These are phyloP conservation scores for Phytophthora lateralis DNA, from an alignment of 352 stramenopile species.

Conservation along the genomic window DNA sequence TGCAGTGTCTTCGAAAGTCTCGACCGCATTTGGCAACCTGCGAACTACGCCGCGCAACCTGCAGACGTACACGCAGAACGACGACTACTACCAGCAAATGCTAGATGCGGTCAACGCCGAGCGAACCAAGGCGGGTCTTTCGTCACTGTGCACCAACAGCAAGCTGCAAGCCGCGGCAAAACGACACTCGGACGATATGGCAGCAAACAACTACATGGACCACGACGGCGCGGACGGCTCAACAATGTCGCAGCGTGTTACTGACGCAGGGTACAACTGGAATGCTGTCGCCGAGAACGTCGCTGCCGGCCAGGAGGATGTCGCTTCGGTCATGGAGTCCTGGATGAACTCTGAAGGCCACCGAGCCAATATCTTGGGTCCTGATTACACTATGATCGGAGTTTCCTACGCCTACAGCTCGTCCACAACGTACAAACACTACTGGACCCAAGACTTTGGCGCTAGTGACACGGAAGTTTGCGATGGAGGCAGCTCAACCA, in stretches of 20 bases:
- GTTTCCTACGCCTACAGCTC: constrained; percentile 40
- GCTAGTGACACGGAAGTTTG: constrained; percentile 38
- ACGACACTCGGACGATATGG: constrained; percentile 49
- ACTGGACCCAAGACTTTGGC: constrained; percentile 69
- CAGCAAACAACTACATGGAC: constrained; percentile 52
- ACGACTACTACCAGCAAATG: constrained; percentile 37
- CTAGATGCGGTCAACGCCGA: constrained; percentile 51
- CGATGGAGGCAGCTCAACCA: constrained; percentile 21
- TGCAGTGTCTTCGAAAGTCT: constrained; percentile 17
- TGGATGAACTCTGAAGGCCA: constrained; percentile 70
- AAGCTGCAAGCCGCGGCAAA: constrained; percentile 40
- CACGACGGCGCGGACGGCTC: constrained; percentile 58
- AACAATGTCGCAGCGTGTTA: constrained; percentile 50
- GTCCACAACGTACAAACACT: constrained; percentile 47
- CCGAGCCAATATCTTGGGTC: constrained; percentile 46
- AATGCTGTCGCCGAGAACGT: constrained; percentile 61
- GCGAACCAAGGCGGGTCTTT: constrained; percentile 45
- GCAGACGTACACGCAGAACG: constrained; percentile 34
- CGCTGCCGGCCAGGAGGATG: constrained; percentile 51
- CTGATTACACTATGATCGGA: constrained; percentile 48
- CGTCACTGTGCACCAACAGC: constrained; percentile 48
- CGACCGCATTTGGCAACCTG: constrained; percentile 19
- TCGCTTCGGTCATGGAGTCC: constrained; percentile 55
- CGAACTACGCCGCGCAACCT: constrained; percentile 29
- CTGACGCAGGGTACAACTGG: constrained; percentile 53